Evolutionary conservation across 78 protist species (phyloP).

Genomic region (Acrasis kona): DNA sequence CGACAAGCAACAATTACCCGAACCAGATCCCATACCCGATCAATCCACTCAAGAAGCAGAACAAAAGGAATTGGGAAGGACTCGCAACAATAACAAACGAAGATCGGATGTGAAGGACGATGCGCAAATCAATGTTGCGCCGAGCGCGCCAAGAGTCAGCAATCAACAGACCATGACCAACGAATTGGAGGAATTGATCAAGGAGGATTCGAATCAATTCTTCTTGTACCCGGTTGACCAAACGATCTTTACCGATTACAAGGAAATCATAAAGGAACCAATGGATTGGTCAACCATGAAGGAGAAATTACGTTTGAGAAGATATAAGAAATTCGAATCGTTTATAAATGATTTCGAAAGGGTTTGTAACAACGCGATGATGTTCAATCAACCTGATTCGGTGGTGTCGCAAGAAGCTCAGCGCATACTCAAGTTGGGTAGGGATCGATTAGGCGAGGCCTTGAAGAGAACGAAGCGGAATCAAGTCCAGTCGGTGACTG

Average conservation of each 20-base stretch:
- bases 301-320: no score
- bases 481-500: background rate
- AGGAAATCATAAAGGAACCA: background rate
- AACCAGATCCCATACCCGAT: background rate
- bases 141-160: no score
- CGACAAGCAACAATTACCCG: background rate
- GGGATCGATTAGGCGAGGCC: background rate
- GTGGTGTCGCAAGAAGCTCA: background rate
- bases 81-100: no score
- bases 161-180: no score
- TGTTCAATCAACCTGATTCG: background rate
- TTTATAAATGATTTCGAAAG: background rate
- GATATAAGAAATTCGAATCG: background rate
- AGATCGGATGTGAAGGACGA: no score
- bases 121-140: no score
- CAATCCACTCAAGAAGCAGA: no score
- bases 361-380: background rate
- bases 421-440: background rate
- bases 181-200: no score
- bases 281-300: constrained; percentile 18
- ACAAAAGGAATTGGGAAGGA: no score
- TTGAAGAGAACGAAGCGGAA: background rate
- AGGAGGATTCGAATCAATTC: background rate
- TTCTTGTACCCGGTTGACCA: constrained; percentile 1
- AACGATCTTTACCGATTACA: background rate